These are phyloP conservation scores for Leishmania gerbilli DNA, from an alignment of 208 protist species.

Conservation along the genomic window DNA sequence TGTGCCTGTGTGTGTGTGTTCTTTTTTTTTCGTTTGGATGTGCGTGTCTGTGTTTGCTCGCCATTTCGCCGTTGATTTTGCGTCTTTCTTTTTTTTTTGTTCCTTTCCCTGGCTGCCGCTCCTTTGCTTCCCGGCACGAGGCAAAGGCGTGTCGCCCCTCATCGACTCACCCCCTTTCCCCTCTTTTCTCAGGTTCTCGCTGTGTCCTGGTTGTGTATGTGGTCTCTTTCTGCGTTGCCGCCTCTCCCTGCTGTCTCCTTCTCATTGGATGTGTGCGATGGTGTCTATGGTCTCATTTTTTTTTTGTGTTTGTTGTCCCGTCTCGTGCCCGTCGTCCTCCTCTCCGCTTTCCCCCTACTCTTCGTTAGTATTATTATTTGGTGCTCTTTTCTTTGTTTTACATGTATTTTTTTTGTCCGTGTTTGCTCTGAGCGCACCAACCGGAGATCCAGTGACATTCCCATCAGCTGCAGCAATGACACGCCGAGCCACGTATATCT, in stretches of 20 bases:
- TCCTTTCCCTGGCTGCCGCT: not conserved
- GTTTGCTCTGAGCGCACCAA: not conserved
- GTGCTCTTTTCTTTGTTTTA: not conserved
- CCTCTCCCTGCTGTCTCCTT: not conserved
- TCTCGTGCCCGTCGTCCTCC: not conserved
- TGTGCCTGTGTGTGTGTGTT: not conserved
- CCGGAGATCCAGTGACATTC: not conserved
- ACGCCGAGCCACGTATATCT: not conserved
- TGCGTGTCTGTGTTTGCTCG: not conserved
- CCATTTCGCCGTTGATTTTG: not conserved
- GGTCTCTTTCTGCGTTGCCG: not conserved
- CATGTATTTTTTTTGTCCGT: not conserved
- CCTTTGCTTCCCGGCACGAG: not conserved
- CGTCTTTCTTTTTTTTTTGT: not conserved
- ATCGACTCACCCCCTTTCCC: not conserved
- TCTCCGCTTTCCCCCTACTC: not conserved
- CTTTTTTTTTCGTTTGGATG: not conserved
- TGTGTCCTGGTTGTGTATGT: not conserved
- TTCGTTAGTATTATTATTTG: not conserved
- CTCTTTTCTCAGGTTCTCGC: not conserved
- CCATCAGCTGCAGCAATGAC: not conserved
- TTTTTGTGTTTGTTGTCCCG: not conserved
- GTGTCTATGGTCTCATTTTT: not conserved
- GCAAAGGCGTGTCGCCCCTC: not conserved
- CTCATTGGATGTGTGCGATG: not conserved